These are phyloP conservation scores for Globisporangium nagaii DNA, from an alignment of 352 stramenopile genomes.

Conservation along the genomic window DNA sequence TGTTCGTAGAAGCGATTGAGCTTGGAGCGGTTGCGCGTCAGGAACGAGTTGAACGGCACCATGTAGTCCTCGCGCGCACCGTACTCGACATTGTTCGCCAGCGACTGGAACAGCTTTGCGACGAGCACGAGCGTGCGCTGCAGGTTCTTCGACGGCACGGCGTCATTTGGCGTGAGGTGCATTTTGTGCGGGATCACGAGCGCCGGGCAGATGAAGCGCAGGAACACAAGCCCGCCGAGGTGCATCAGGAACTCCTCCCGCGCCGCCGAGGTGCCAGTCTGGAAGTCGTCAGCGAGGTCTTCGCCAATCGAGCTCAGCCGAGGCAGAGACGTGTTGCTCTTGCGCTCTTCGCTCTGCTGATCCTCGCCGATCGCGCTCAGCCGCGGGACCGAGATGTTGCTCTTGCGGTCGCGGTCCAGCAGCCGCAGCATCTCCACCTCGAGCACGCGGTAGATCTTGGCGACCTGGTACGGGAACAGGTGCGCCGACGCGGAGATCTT, in stretches of 20 bases:
- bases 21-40: conserved; percentile 45
- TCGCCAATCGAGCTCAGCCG: conserved; percentile 53
- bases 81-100: conserved; percentile 79
- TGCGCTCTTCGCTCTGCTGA: conserved; percentile 25
- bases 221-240: conserved; percentile 68
- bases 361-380: conserved; percentile 52
- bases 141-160: conserved; percentile 35
- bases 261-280: conserved; percentile 18
- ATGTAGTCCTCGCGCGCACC: conserved; percentile 67
- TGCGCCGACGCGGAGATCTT: conserved; percentile 36
- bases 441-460: conserved; percentile 71
- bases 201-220: conserved; percentile 72
- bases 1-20: conserved; percentile 74
- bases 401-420: conserved; percentile 52
- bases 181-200: conserved; percentile 73
- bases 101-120: conserved; percentile 76
- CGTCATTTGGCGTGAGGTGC: conserved; percentile 42
- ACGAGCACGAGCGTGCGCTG: conserved; percentile 69
- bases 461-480: conserved; percentile 70
- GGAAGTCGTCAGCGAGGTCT: conserved; percentile 25
- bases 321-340: conserved; percentile 35
- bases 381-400: conserved; percentile 35
- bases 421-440: conserved; percentile 71
- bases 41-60: conserved; percentile 70
- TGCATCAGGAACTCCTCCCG: conserved; percentile 77